Conservation (phyloP, 768 basidiomycete genomes). For the Russula sp. region DNA sequence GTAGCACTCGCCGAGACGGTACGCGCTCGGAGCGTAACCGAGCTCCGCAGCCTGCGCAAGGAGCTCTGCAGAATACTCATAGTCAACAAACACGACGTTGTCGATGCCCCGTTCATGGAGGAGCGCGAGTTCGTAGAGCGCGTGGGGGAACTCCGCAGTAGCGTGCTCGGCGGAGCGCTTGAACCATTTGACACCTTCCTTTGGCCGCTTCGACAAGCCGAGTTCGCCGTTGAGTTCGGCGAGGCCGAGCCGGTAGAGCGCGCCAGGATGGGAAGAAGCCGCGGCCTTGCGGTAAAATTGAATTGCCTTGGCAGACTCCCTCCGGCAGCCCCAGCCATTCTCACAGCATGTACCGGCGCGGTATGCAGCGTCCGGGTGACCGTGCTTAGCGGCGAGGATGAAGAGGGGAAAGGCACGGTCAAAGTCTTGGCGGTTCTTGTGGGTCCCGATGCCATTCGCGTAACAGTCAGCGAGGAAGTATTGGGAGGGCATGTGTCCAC, state of each 20-base stretch:
- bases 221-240: slow-evolving; percentile 96
- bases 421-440: slow-evolving; percentile 88
- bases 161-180: slow-evolving; percentile 94
- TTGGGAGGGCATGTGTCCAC: slow-evolving; percentile 91
- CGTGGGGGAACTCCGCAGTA: slow-evolving; percentile 94
- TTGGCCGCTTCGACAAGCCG: slow-evolving; percentile 75
- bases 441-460: slow-evolving; percentile 95
- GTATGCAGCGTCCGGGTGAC: slow-evolving; percentile 92
- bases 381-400: slow-evolving; percentile 93
- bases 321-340: slow-evolving; percentile 96
- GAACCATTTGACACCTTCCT: slow-evolving; percentile 98
- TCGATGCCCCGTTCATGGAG: slow-evolving; percentile 97
- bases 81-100: slow-evolving; percentile 95
- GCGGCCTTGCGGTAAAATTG: slow-evolving; percentile 93
- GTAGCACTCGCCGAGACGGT: slow-evolving; percentile 95
- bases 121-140: slow-evolving; percentile 88
- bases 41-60: slow-evolving; percentile 94
- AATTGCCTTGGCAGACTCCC: slow-evolving; percentile 86
- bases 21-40: slow-evolving; percentile 93
- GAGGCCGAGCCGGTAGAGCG: slow-evolving; percentile 95
- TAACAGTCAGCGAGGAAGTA: slow-evolving; percentile 99
- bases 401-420: slow-evolving; percentile 96
- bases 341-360: slow-evolving; percentile 97
- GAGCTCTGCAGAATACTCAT: slow-evolving; percentile 91
- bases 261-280: slow-evolving; percentile 85